Base-by-base conservation (phyloP, 768 basidiomycete genomes). In the Hydnomerulius pinastri region DNA sequence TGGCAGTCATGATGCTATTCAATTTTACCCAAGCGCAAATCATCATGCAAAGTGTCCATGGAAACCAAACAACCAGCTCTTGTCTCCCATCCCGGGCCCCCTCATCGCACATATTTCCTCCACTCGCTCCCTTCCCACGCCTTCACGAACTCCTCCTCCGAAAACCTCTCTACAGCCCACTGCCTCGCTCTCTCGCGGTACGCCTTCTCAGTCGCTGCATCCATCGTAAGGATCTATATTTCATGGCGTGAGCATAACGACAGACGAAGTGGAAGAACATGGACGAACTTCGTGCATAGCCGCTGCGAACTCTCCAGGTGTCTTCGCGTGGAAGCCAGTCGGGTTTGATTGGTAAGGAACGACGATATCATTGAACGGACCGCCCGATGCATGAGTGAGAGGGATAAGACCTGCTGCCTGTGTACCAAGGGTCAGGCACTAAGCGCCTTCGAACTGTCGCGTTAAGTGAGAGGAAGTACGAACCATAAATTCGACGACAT, bases 401-500 rank as follows among this genome's bases (percentile, higher is more conserved):
- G 94, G 92, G 12, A 98, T 90, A 13, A 94, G 81, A 0, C 96
- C 96, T 4, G 97, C 93, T 9, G 93, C 95, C 95, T 98, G 55
- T 46, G 43, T 4, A 45, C 48, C 28, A 42, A 13, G 40, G 29
- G 47, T n/a, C 61, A 46, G 33, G 55, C 30, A 29, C 37, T 54
- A 13, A 58, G 51, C 54, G 56, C 43, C n/a, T n/a, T 52, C 48
- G 58, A 36, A 32, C 4, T 25, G 50, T 9, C 32, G n/a, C 8
- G 29, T 4, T n/a, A 28, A 30, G 7, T 25, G 36, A 9, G 40
- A 17, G 44, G 50, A 25, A 55, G 56, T 18, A 67, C 80, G 56
- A 42, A 90, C 95, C 95, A 98, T 96, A 59, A 90, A 96, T 67
- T 99, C 96, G 7, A 99, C 96, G 30, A 99, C 79, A 59, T 94